Evolutionary conservation across 106 monocot genomes (phyloP).

Genomic region (Agapanthus africanus): DNA sequence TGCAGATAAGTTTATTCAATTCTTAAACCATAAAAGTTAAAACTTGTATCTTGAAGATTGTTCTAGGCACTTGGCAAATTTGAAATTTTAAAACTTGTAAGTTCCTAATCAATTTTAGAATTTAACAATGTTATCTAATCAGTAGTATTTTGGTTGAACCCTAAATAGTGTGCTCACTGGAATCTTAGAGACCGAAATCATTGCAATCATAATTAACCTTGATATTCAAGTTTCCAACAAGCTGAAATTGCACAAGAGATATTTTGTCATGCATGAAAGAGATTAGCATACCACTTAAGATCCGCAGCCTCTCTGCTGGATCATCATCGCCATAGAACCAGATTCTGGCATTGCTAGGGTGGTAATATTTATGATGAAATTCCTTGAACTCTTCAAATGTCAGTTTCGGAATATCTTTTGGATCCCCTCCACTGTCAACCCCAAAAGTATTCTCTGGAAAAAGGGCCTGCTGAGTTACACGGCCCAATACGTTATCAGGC

Average conservation of each 20-base stretch:
- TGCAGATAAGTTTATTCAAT: too few species aligned
- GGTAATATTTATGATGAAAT: conserved; percentile 84
- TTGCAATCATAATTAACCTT: background rate
- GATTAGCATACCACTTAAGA: conserved; percentile 66
- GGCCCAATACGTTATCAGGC: conserved; percentile 89
- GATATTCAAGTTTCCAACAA: background rate
- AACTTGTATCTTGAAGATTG: background rate
- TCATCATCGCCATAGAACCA: conserved; percentile 99
- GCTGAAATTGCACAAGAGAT: background rate
- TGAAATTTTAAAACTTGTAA: background rate
- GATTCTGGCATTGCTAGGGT: conserved; percentile 96
- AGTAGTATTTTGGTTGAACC: too few species aligned
- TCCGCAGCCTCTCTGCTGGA: conserved; percentile 66
- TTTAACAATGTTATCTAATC: too few species aligned
- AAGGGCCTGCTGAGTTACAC: conserved; percentile 80
- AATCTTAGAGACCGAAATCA: too few species aligned
- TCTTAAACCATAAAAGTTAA: too few species aligned
- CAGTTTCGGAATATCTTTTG: conserved; percentile 85
- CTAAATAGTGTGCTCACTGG: too few species aligned
- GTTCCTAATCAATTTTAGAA: too few species aligned
- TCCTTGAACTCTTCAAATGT: conserved; percentile 99
- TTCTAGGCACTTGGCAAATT: background rate
- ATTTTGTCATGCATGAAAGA: background rate
- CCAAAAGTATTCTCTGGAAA: conserved; percentile 94
- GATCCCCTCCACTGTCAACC: conserved; percentile 98